phyloP scores from a whole-genome alignment of 1,284 basidiomycete genomes.

The Sanghuangporus sanghuang region DNA sequence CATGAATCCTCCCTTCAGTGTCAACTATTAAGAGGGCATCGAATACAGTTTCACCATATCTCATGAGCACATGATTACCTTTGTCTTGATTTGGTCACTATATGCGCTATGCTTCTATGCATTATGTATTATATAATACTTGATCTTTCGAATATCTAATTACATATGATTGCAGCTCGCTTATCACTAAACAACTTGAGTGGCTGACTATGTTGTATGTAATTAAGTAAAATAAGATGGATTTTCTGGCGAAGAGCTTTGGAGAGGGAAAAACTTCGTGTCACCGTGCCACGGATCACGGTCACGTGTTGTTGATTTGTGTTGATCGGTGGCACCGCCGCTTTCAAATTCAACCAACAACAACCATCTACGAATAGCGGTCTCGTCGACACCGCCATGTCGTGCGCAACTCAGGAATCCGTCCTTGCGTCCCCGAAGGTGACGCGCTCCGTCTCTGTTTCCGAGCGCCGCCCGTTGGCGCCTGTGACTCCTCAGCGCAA shows the following conservation, averaged over 20 bases:
- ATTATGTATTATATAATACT: no score
- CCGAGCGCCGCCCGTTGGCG: slow-evolving; percentile 17
- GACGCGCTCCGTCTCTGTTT: slow-evolving; percentile 8
- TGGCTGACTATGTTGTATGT: no score
- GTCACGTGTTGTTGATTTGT: slow-evolving; percentile 2
- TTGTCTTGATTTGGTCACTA: no score
- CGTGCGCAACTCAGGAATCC: slow-evolving; percentile 5
- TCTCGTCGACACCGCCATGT: slow-evolving; percentile 2
- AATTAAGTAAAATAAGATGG: no score
- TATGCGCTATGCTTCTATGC: no score
- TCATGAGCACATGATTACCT: no score
- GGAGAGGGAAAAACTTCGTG: background rate
- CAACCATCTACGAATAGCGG: background rate
- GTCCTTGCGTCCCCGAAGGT: slow-evolving; percentile 12
- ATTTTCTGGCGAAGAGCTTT: background rate
- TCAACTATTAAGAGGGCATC: no score
- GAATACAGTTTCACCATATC: no score
- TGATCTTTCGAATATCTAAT: no score
- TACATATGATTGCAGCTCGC: no score
- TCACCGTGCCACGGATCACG: background rate
- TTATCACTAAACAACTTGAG: no score
- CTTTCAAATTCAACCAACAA: background rate
- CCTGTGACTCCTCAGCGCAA: slow-evolving; percentile 18
- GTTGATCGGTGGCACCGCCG: background rate
- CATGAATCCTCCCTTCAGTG: no score